A percentile compares a stretch with the other conserved stretches of the same genome.
Evolutionary conservation across 2,329 filamentous ascomycete species (phyloP).

Genomic region (Penicillium sp.): DNA sequence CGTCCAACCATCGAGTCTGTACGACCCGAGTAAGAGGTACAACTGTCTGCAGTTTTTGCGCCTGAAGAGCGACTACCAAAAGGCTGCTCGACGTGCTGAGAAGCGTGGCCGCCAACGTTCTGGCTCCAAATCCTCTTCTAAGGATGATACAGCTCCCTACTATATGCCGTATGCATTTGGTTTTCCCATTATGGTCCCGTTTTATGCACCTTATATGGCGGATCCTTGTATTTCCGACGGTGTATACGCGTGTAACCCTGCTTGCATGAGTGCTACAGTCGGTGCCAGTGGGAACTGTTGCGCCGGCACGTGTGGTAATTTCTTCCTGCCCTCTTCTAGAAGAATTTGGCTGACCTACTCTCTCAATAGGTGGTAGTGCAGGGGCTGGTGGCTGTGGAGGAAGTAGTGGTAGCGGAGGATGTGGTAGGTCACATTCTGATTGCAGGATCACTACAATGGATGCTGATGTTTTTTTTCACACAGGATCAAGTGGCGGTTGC

Average conservation of each 20-base stretch:
- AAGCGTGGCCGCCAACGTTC: slow-evolving; percentile 32
- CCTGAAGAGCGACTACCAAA: slow-evolving; percentile 53
- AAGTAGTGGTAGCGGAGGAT: slow-evolving; percentile 25
- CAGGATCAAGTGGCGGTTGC: slow-evolving; percentile 9
- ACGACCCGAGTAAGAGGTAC: slow-evolving; percentile 15
- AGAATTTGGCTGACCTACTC: background rate
- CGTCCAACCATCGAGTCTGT: slow-evolving; percentile 42
- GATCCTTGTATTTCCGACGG: slow-evolving; percentile 43
- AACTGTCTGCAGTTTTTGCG: slow-evolving; percentile 33
- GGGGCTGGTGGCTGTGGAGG: slow-evolving; percentile 27
- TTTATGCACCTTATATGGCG: slow-evolving; percentile 49
- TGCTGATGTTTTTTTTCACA: background rate
- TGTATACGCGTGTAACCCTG: slow-evolving; percentile 47
- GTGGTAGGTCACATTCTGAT: slow-evolving; percentile 2
- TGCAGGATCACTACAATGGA: background rate
- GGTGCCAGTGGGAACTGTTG: slow-evolving; percentile 50
- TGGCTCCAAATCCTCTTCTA: slow-evolving; percentile 28
- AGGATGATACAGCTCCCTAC: slow-evolving; percentile 14
- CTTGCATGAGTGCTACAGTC: slow-evolving; percentile 43
- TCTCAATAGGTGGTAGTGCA: slow-evolving; percentile 3
- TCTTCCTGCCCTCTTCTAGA: background rate
- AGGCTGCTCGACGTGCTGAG: slow-evolving; percentile 32
- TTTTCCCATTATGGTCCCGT: slow-evolving; percentile 46
- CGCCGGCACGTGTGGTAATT: slow-evolving; percentile 45
- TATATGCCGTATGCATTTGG: slow-evolving; percentile 45